Conservation (phyloP, 139 green algal genomes). For the Auxenochlorella protothecoides region DNA sequence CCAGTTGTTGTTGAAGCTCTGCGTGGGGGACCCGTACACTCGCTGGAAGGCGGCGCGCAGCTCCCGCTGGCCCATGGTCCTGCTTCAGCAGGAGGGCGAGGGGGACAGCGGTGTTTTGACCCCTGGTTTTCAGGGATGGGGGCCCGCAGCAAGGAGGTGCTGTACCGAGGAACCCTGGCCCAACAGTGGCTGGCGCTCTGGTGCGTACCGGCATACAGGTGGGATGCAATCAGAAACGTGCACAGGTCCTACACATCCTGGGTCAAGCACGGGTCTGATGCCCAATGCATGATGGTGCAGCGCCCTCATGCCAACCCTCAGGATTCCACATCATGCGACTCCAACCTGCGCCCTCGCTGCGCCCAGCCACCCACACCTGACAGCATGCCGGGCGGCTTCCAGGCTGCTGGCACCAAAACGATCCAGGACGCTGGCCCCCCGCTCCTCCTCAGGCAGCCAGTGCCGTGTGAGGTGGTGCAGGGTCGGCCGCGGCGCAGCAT, state of each 20-base stretch:
- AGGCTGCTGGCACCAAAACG: slow-evolving; percentile 10
- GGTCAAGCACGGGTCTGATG: too few relatives aligned
- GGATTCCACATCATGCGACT: too few relatives aligned
- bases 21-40: slow-evolving; percentile 22
- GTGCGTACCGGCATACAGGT: too few relatives aligned
- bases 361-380: background rate
- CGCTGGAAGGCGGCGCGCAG: slow-evolving; percentile 20
- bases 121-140: too few relatives aligned
- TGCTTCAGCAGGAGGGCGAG: background rate
- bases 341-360: background rate
- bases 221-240: too few relatives aligned
- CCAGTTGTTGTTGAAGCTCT: slow-evolving; percentile 36
- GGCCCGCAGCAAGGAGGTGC: too few relatives aligned
- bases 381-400: slow-evolving; percentile 11
- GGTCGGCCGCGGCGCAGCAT: background rate
- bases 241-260: too few relatives aligned
- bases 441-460: slow-evolving; percentile 21
- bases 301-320: too few relatives aligned
- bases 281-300: too few relatives aligned
- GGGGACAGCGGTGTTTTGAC: too few relatives aligned
- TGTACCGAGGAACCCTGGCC: too few relatives aligned
- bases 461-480: slow-evolving; percentile 32
- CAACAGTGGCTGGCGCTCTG: too few relatives aligned
- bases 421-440: slow-evolving; percentile 19
- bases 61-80: slow-evolving; percentile 23